phyloP scores from a whole-genome alignment of 192 early-diverging fungal genomes.

The Lunasporangiospora selenospora region DNA sequence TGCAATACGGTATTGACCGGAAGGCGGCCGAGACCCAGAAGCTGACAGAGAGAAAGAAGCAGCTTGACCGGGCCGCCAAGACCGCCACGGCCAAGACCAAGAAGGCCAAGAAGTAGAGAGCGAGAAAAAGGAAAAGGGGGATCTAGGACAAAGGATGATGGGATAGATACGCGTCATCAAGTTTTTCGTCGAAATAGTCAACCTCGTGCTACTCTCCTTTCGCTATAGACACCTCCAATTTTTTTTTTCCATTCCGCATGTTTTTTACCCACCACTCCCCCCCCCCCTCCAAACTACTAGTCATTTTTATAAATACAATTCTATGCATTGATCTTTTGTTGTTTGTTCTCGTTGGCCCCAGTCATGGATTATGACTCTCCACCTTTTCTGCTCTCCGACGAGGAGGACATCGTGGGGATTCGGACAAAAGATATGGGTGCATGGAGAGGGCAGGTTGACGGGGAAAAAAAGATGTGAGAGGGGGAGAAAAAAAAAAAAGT shows the following conservation, averaged over 20 bases:
- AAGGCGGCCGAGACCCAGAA: constrained; percentile 69
- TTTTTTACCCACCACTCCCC: no score
- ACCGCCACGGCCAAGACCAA: constrained; percentile 27
- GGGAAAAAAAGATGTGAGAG: neutral
- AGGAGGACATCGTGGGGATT: neutral
- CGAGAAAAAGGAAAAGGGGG: constrained; percentile 3
- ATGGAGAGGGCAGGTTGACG: neutral
- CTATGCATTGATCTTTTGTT: neutral
- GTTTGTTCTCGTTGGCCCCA: neutral
- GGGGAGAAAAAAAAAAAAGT: neutral
- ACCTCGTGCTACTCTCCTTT: neutral
- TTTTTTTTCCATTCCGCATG: neutral
- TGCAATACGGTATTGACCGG: constrained; percentile 75
- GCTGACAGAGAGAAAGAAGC: constrained; percentile 50
- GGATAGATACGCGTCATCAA: no score
- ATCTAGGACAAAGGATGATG: no score
- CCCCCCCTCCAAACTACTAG: no score
- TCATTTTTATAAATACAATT: no score
- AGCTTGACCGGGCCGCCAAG: constrained; percentile 36
- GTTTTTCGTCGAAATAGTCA: neutral
- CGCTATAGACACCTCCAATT: neutral
- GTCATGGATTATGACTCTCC: neutral
- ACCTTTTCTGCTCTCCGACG: neutral
- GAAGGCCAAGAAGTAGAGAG: constrained; percentile 49
- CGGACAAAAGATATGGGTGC: neutral